phyloP scores from a whole-genome alignment of 148 eudicot genomes.

The Hydrangea macrophylla region DNA sequence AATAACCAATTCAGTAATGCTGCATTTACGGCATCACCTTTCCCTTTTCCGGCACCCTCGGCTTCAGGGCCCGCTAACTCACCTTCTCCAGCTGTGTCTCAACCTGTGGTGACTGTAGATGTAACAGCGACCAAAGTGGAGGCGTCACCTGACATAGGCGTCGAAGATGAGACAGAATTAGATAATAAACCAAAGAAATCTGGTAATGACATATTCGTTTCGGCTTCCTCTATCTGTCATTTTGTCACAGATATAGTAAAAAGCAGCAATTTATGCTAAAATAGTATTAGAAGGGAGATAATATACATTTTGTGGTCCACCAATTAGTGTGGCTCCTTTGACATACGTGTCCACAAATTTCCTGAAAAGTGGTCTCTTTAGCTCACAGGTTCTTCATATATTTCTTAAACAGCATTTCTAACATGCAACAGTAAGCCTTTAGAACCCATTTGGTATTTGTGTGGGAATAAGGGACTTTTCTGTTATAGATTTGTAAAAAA shows the following conservation, averaged over 20 bases:
- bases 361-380: no score
- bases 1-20: conserved; percentile 74
- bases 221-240: neutral
- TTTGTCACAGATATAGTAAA: neutral
- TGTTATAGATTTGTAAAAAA: no score
- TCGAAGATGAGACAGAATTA: conserved; percentile 36
- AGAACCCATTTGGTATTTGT: no score
- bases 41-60: conserved; percentile 57
- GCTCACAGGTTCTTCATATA: no score
- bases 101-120: conserved; percentile 49
- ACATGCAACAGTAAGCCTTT: no score
- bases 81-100: conserved; percentile 44
- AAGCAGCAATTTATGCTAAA: neutral
- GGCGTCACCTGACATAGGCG: conserved; percentile 34
- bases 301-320: neutral
- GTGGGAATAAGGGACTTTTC: no score
- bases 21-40: conserved; percentile 67
- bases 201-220: conserved; percentile 34
- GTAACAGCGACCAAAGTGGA: conserved; percentile 47
- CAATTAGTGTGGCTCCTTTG: neutral
- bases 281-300: neutral
- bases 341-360: neutral
- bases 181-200: conserved; percentile 48
- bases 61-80: conserved; percentile 36
- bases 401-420: no score